These are phyloP conservation scores for Rhinocladiella mackenziei DNA, from an alignment of 2,329 filamentous ascomycete genomes.

Conservation along the genomic window DNA sequence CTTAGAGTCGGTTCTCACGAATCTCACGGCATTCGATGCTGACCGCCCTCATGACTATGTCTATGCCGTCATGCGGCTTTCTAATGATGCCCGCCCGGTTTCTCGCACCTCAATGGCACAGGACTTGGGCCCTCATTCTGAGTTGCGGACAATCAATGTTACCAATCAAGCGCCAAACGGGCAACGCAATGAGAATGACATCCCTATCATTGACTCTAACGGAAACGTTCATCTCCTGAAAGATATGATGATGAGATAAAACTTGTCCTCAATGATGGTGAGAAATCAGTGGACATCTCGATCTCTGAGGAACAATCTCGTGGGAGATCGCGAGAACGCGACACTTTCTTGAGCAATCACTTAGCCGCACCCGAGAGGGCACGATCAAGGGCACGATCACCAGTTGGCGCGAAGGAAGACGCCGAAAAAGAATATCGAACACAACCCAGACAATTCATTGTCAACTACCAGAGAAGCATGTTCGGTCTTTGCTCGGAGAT, in stretches of 20 bases:
- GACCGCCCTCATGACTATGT: slow-evolving; percentile 17
- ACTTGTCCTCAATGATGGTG: too few relatives aligned
- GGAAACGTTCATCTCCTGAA: too few relatives aligned
- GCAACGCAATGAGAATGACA: too few relatives aligned
- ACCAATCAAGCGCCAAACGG: too few relatives aligned
- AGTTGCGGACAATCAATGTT: too few relatives aligned
- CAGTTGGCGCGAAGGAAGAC: neutral
- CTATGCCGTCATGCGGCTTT: slow-evolving; percentile 23
- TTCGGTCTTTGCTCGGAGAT: slow-evolving; percentile 23
- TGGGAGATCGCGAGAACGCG: too few relatives aligned
- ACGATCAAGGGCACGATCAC: neutral
- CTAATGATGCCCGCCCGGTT: slow-evolving; percentile 12
- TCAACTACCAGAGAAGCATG: slow-evolving; percentile 18
- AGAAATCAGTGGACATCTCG: too few relatives aligned
- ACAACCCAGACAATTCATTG: slow-evolving; percentile 8
- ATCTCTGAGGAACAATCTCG: too few relatives aligned
- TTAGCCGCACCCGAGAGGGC: too few relatives aligned
- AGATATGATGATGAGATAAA: too few relatives aligned
- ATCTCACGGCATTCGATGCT: slow-evolving; percentile 21
- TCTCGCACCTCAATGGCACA: neutral
- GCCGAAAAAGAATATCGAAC: slow-evolving; percentile 3
- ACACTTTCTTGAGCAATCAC: too few relatives aligned
- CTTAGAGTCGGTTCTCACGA: slow-evolving; percentile 28
- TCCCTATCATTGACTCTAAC: too few relatives aligned
- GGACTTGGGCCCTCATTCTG: neutral